phyloP scores from a whole-genome alignment of 1,139 yeast species.

The Diutina scorzettiae region DNA sequence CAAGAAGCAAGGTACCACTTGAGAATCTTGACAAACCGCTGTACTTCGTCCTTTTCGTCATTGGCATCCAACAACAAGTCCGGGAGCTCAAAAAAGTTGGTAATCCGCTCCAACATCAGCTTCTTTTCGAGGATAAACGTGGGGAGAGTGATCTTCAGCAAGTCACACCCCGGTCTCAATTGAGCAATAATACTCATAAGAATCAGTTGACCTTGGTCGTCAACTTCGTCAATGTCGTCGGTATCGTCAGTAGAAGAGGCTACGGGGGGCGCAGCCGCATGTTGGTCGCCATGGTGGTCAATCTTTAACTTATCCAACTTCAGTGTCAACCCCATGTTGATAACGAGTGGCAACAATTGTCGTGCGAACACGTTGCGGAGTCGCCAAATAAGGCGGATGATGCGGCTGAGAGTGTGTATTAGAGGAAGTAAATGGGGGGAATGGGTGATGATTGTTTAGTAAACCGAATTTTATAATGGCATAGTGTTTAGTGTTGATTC shows the following conservation, averaged over 20 bases:
- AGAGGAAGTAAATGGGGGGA: too few relatives aligned
- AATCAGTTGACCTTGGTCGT: conserved; percentile 79
- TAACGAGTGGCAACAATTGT: not conserved
- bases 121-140: conserved; percentile 91
- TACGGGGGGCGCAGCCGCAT: not conserved
- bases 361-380: conserved; percentile 1
- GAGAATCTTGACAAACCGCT: conserved; percentile 61
- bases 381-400: too few relatives aligned
- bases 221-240: conserved; percentile 68
- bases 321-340: conserved; percentile 25
- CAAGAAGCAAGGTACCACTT: conserved; percentile 91
- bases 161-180: conserved; percentile 84
- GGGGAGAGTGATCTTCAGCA: conserved; percentile 83
- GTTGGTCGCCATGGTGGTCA: conserved; percentile 6
- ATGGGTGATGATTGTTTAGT: too few relatives aligned
- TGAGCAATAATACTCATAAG: conserved; percentile 80
- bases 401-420: too few relatives aligned
- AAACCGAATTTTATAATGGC: too few relatives aligned
- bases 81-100: conserved; percentile 83
- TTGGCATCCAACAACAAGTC: conserved; percentile 63
- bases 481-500: too few relatives aligned
- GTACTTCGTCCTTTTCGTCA: conserved; percentile 39
- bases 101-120: conserved; percentile 90
- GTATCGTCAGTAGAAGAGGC: conserved; percentile 28
- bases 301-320: conserved; percentile 23